Evolutionary conservation across 208 protist species (phyloP), one percentile per base, ranked within the genome.

Genomic region (Naegleria gruberi): DNA sequence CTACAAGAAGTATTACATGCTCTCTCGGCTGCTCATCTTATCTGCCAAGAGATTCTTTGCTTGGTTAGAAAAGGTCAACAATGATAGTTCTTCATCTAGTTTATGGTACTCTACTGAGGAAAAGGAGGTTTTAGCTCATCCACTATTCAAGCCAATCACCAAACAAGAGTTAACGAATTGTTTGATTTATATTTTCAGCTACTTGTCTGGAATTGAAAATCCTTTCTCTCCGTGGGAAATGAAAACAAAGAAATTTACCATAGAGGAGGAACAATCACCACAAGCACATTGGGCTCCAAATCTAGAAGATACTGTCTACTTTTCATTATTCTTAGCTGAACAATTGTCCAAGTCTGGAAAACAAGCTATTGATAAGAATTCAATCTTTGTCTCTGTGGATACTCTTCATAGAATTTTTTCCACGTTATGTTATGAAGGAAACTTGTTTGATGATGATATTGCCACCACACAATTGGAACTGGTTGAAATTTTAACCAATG

Each of bases 331-430:
- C 19, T 6, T 88, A 30, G 45, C n/a, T 77, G 34, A 77, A 37
- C 30, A 77, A n/a, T n/a, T 77, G 0, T 65, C 51, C 30, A 10
- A 23, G 15, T 65, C 51, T 1, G 30, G 51, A 3, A 10, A 65
- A 23, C 51, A 65, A 65, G 10, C n/a, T 77, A 7, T n/a, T 15
- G 30, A 30, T 37, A 37, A 26, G 12, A 77, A 65, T 41, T 26
- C 12, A 30, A 65, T 88, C 5, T 7, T 4, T 43, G 34, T 88
- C 15, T 7, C 46, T 17, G n/a, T 30, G 0, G 84, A 88, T 65
- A 15, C 15, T 1, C 15, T 88, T 65, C 84, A 88, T 57, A 34
- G 84, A 88, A 88, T 65, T 12, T 88, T 88, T 88, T 41, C 84
- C 1, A 30, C 37, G 0, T 4, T 88, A 30, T 41, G 84, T 30